phyloP scores from a whole-genome alignment of 2,329 filamentous ascomycete species.

The Cordyceps tenuipes region DNA sequence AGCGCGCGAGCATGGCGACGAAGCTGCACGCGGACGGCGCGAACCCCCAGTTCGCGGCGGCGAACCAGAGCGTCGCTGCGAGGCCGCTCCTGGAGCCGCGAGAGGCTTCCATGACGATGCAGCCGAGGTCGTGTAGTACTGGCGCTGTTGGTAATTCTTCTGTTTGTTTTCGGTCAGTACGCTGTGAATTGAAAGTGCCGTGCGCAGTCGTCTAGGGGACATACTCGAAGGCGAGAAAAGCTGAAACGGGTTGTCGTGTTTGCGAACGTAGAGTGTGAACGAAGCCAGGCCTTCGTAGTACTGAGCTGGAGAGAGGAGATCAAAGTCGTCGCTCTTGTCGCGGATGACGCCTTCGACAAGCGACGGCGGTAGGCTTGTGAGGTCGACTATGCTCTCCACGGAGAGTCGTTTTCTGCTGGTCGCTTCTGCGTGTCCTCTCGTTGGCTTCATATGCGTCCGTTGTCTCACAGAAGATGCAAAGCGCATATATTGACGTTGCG shows the following conservation, averaged over 20 bases:
- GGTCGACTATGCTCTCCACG: not conserved
- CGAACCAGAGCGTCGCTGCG: conserved; percentile 21
- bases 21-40: conserved; percentile 24
- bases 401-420: not conserved
- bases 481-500: not conserved
- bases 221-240: not conserved
- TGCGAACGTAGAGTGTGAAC: not conserved
- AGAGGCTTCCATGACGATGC: conserved; percentile 18
- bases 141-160: conserved; percentile 5
- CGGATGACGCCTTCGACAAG: not conserved
- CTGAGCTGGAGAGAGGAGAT: not conserved
- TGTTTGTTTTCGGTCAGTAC: not conserved
- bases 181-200: not conserved
- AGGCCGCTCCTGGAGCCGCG: conserved; percentile 14
- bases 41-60: conserved; percentile 25
- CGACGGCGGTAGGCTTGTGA: not conserved
- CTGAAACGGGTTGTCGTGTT: not conserved
- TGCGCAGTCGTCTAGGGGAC: not conserved
- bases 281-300: not conserved
- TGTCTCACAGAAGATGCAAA: not conserved
- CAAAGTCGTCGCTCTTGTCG: not conserved
- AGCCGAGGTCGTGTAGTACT: conserved; percentile 22
- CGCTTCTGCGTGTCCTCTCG: not conserved
- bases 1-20: conserved; percentile 17
- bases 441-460: not conserved